Evolutionary conservation across 2,329 filamentous ascomycete species (phyloP), one percentile per base, ranked within the genome.

Genomic region (Neonectria punicea): DNA sequence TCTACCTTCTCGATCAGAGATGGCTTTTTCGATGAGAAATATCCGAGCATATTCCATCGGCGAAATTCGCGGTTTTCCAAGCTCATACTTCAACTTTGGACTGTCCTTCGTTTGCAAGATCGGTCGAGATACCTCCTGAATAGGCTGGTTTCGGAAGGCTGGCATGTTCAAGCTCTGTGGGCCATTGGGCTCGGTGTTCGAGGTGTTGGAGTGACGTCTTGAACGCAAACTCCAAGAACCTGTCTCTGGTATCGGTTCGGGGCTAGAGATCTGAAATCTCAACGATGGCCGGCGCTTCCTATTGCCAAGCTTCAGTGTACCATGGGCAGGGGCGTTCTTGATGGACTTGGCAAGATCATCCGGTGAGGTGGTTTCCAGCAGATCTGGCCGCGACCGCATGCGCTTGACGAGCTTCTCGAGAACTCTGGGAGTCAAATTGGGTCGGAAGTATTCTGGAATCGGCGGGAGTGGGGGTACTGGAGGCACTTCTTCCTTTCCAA

Each of bases 11-110:
- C 65, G 72, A 16, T 74, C 70, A 13, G 76, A 71, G 14, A 66
- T 61, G 5, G 76, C 72, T 47, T 78, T 75, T 50, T 80, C 76
- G 2, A 82, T 63, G 36, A 80, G 70, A 51, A 78, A 80, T 6
- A 75, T 67, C 8, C 80, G 75, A 9, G 73, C 61, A 53, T 82
- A 82, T 47, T 82, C 80, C 79, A 82, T 80, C 1, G 79, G 78
- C 1, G 80, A 81, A 4, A 82, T 53, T 0, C 79, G 75, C 1
- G 79, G 78, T 20, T 66, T 58, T 5, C 54, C 66, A 20, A 80
- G 46, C 20, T 43, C 28, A 20, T 59, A 69, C 14, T 44, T 59
- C 9, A 63, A 10, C 18, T 54, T 59, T 9, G 53, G 11, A 9
- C 20, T 39, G n/a, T 51, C 13, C 11, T 55, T 65, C 18, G 41